These are phyloP conservation scores for Cutaneotrichosporon sp. DNA, from an alignment of 1,284 basidiomycete genomes.

Conservation along the genomic window DNA sequence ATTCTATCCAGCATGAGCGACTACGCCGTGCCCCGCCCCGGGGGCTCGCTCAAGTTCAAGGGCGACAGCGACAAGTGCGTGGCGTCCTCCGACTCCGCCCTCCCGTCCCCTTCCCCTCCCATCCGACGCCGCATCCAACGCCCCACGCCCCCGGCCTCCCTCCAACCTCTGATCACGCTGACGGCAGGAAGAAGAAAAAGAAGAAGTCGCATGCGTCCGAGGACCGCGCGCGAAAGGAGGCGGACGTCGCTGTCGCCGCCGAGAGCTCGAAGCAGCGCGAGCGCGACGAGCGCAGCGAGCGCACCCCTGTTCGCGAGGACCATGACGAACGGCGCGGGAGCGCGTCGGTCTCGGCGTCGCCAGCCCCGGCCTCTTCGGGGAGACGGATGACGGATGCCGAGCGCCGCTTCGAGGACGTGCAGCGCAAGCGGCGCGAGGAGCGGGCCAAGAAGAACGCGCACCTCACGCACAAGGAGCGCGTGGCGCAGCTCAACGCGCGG, in stretches of 20 bases:
- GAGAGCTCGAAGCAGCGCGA: constrained; percentile 4
- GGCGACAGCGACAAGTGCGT: constrained; percentile 78
- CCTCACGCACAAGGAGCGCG: constrained; percentile 93
- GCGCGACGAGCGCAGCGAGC: not conserved
- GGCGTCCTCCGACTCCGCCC: too few relatives aligned
- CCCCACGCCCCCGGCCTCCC: too few relatives aligned
- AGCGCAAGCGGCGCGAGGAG: constrained; percentile 74
- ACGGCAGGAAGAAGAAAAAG: constrained; percentile 56
- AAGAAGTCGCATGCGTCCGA: constrained; percentile 71
- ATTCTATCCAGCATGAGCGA: constrained; percentile 56
- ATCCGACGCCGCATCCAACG: too few relatives aligned
- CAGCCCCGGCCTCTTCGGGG: not conserved
- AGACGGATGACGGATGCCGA: constrained; percentile 82
- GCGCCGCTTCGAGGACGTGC: constrained; percentile 81
- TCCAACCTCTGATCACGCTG: too few relatives aligned
- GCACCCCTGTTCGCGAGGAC: constrained; percentile 6
- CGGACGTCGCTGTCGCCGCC: constrained; percentile 47
- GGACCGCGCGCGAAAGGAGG: constrained; percentile 32
- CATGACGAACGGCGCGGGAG: not conserved
- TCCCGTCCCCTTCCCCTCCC: not conserved
- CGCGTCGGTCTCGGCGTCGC: constrained; percentile 8
- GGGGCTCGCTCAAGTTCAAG: constrained; percentile 88
- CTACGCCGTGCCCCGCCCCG: constrained; percentile 75
- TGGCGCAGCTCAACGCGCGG: constrained; percentile 86
- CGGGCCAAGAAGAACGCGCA: constrained; percentile 76